Evolutionary conservation across 306 rosid genomes (phyloP), one percentile per base, ranked within the genome.

Genomic region (Quercus mongolica): DNA sequence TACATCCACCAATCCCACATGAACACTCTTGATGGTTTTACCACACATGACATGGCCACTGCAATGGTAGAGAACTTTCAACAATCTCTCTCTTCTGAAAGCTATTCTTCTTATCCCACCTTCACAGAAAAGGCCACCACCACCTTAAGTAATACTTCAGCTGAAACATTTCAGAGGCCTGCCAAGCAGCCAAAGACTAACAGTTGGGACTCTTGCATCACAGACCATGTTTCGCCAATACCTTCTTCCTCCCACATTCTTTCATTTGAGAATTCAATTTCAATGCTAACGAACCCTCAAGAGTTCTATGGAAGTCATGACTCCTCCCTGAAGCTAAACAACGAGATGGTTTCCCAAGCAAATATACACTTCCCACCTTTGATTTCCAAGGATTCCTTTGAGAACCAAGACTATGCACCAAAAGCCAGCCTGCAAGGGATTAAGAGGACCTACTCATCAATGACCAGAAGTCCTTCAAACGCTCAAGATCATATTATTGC

Each of bases 401-500:
- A 80, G 46, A 81, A 61, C 46, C 89, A 54, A 20, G 63, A 28
- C 35, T 21, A 8, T 30, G 82, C 67, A 31, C 20, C 84, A 33
- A 82, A 77, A 74, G 10, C 81, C 69, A 67, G 67, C 2, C 80
- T 49, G 54, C 54, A 80, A 3, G 82, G 58, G 17, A 56, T 35
- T 26, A 94, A 87, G 75, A 85, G 83, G 75, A 70, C 88, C 31
- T 52, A 12, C 54, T 38, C 82, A 44, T 38, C 82, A 44, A 38
- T 81, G 69, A 75, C 55, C 17, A 83, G 87, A 82, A 59, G 76
- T 41, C 75, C 78, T 18, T 74, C 86, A 58, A 79, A 86, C 57
- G 83, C 87, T 67, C 94, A 90, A 64, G 98, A 89, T 38, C 98
- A 92, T 80, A 83, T 94, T 71, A 79, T 94, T 70, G 96, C 97